Base-by-base conservation (phyloP, 371 early-diverging fungal species). In the Circinella minor region DNA sequence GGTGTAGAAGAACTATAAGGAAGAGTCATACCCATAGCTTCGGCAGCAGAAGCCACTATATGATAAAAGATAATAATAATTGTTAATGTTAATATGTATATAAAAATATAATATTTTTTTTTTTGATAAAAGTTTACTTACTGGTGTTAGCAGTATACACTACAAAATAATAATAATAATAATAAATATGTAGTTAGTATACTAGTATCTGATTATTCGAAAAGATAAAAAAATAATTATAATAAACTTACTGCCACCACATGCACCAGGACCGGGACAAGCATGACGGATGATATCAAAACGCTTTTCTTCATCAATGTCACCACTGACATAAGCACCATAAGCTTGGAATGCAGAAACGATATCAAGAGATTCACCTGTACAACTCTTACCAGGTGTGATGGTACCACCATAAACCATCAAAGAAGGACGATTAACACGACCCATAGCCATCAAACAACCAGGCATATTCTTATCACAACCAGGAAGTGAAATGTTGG, bases 381-480 rank as follows among this genome's bases (percentile, higher is more conserved):
- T 88, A 63, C 86, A 78, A 10, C 93, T 83, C 61, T 82, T 75
- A 65, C 94, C 95, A 10, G 94, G 90, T 46, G 85, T 78, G 75
- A 96, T 96, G 17, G 96, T 94, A 65, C 96, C 96, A 77, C 96
- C 96, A 71, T 96, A 96, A 15, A 98, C 93, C 90, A 98, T 94
- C 51, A 98, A 71, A 0, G 97, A 94, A 57, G 99, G 99, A 37
- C 99, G 92, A 81, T 98, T 97, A 68, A 95, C 74, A 51, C 99
- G 92, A 39, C 91, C 96, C 93, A 97, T 95, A 69, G 97, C 98
- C 74, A 98, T 97, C 70, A 98, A 77, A 72, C 90, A 90, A 59
- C 99, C 99, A 18, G 99, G 99, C 99, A 98, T 98, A 86, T 98
- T 98, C 84, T 98, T 98, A 85, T 97, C 98, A 78, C 82, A 83